A percentile compares a stretch with the other conserved stretches of the same genome.
Conservation (phyloP, 352 stramenopile genomes). For the Pythium phragmiticola region DNA sequence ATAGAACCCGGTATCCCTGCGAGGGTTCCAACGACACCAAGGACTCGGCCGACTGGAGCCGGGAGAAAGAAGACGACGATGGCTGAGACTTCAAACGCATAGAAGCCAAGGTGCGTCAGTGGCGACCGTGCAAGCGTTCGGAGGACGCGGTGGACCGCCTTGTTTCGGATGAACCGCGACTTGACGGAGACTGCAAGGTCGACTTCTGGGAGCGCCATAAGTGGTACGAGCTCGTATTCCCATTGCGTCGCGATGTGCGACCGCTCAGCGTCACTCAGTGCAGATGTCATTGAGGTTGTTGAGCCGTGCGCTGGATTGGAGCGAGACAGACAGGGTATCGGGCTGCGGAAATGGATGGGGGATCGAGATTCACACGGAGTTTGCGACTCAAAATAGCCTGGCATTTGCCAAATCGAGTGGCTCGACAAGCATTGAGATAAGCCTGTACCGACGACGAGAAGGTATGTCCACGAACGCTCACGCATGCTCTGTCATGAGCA, state of each 20-base stretch:
- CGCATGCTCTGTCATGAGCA: too few species aligned
- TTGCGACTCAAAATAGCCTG: too few species aligned
- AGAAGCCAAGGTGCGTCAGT: neutral
- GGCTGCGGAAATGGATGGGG: too few species aligned
- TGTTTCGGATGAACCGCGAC: slow-evolving; percentile 5
- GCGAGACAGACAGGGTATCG: too few species aligned
- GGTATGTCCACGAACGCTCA: too few species aligned
- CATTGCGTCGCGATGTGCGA: neutral
- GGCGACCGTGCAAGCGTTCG: neutral
- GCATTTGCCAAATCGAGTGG: too few species aligned
- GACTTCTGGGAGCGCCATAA: slow-evolving; percentile 12
- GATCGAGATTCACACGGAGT: too few species aligned
- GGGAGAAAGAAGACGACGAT: slow-evolving; percentile 1
- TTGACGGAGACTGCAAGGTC: slow-evolving; percentile 23
- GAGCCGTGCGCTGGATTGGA: too few species aligned
- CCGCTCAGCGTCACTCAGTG: too few species aligned
- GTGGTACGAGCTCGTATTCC: slow-evolving; percentile 18
- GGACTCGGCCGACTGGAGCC: slow-evolving; percentile 13
- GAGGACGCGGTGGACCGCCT: neutral
- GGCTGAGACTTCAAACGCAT: neutral
- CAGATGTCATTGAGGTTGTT: too few species aligned
- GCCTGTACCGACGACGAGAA: too few species aligned
- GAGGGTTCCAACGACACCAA: neutral
- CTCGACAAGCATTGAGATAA: too few species aligned
- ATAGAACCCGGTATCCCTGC: neutral